Percentiles rank a stretch among this genome's conserved stretches.
Evolutionary conservation across 2,329 filamentous ascomycete species (phyloP).

Genomic region (Fusarium ramigenum): DNA sequence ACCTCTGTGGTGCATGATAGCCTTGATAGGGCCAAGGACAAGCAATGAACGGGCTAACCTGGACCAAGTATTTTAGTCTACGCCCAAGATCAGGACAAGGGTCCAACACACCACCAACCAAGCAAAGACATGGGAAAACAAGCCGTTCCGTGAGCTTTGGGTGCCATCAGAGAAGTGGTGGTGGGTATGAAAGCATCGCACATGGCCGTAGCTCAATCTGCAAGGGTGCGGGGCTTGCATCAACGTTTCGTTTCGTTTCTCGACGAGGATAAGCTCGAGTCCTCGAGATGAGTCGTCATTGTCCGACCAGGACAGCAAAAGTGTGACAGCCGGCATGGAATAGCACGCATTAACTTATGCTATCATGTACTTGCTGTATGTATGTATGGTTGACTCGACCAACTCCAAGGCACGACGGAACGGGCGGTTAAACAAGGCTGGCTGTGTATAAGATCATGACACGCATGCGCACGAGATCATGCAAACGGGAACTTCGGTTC

Average conservation of each 20-base stretch:
- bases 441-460: conserved; percentile 15
- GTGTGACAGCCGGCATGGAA: conserved; percentile 13
- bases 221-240: conserved; percentile 39
- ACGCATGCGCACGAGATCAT: conserved; percentile 36
- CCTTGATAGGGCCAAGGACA: conserved; percentile 7
- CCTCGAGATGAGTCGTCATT: conserved; percentile 19
- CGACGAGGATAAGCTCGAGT: conserved; percentile 5
- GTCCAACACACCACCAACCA: conserved; percentile 29
- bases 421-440: conserved; percentile 21
- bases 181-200: conserved; percentile 24
- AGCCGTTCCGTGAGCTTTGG: conserved; percentile 14
- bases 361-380: not conserved
- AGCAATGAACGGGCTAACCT: conserved; percentile 9
- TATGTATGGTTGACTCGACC: not conserved
- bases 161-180: conserved; percentile 15
- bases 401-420: conserved; percentile 14
- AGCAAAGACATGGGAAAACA: conserved; percentile 14
- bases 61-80: conserved; percentile 3
- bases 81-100: conserved; percentile 8
- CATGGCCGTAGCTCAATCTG: conserved; percentile 36
- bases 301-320: conserved; percentile 8
- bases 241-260: conserved; percentile 34
- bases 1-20: conserved; percentile 8
- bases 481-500: conserved; percentile 17
- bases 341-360: not conserved